Percentiles rank a stretch among this genome's conserved stretches.
phyloP scores from a whole-genome alignment of 2,329 filamentous ascomycete genomes.

The Colletotrichum incanum region DNA sequence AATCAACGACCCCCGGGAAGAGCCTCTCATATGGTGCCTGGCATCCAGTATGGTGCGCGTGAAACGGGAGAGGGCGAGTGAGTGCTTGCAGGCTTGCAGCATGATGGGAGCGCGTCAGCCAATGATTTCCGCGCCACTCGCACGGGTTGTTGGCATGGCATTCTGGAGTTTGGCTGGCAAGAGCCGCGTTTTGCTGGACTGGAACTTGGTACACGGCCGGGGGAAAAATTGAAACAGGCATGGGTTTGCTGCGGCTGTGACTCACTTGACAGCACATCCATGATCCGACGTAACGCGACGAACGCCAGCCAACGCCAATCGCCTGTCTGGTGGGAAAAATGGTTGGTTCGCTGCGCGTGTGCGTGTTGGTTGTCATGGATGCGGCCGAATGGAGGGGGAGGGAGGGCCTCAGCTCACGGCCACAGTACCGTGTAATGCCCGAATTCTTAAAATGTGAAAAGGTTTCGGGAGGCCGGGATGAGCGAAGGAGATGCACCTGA shows the following conservation, averaged over 20 bases:
- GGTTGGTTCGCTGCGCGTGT: slow-evolving; percentile 12
- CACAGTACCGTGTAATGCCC: not conserved
- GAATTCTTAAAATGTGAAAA: not conserved
- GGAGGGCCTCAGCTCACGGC: not conserved
- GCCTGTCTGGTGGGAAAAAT: not conserved
- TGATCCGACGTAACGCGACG: slow-evolving; percentile 8
- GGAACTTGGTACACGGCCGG: not conserved
- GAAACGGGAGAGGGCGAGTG: slow-evolving; percentile 28
- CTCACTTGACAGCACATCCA: slow-evolving; percentile 40
- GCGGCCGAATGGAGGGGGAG: not conserved
- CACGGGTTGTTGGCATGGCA: slow-evolving; percentile 38
- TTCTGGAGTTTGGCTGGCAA: slow-evolving; percentile 9
- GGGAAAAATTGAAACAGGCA: slow-evolving; percentile 9
- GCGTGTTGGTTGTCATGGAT: slow-evolving; percentile 28
- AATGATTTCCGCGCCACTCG: slow-evolving; percentile 37
- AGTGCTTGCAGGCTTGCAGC: slow-evolving; percentile 24
- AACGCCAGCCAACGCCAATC: slow-evolving; percentile 8
- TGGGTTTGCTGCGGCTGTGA: slow-evolving; percentile 27
- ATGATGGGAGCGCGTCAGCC: slow-evolving; percentile 32
- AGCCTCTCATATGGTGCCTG: slow-evolving; percentile 28
- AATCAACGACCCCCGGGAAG: not conserved
- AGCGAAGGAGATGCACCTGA: slow-evolving; percentile 5
- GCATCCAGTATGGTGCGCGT: slow-evolving; percentile 1
- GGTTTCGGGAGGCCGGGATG: slow-evolving; percentile 32
- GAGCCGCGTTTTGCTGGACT: slow-evolving; percentile 2